These are phyloP conservation scores for Dioscorea dumetorum DNA, from an alignment of 106 monocot species.

Conservation along the genomic window DNA sequence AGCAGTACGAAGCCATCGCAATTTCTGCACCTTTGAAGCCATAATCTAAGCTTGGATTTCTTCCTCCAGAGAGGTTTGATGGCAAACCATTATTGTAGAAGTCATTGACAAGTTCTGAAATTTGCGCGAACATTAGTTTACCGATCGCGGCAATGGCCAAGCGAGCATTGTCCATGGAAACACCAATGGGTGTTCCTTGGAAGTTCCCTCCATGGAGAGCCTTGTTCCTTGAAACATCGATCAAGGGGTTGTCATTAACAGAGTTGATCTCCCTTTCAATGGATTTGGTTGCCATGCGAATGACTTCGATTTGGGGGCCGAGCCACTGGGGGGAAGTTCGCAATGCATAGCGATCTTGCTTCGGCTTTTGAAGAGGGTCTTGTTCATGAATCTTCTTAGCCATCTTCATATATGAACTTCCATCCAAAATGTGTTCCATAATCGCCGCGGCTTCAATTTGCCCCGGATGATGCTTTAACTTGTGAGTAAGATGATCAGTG, in stretches of 20 bases:
- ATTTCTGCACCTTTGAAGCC: conserved; percentile 98
- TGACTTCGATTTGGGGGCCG: conserved; percentile 76
- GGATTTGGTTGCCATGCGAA: conserved; percentile 56
- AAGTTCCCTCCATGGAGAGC: conserved; percentile 96
- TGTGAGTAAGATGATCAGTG: conserved; percentile 92
- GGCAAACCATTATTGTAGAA: conserved; percentile 95
- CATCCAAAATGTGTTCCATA: conserved; percentile 79
- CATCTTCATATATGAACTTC: conserved; percentile 62
- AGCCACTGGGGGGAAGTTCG: conserved; percentile 84
- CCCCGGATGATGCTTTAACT: conserved; percentile 90
- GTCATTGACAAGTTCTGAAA: conserved; percentile 92
- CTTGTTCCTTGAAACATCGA: conserved; percentile 75
- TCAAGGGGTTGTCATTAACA: conserved; percentile 93
- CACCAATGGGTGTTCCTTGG: conserved; percentile 93
- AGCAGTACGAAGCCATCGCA: conserved; percentile 96
- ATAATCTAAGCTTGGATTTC: conserved; percentile 94
- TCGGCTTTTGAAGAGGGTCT: conserved; percentile 69
- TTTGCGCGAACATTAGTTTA: conserved; percentile 94
- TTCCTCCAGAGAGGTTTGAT: conserved; percentile 72
- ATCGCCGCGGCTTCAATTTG: conserved; percentile 93
- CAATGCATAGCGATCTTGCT: conserved; percentile 72
- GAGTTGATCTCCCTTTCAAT: conserved; percentile 97
- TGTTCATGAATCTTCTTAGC: conserved; percentile 54
- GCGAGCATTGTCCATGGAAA: conserved; percentile 90
- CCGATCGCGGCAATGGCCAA: conserved; percentile 87